Evolutionary conservation across 108 stramenopile genomes (phyloP), one percentile per base, ranked within the genome.

Genomic region (Chaetoceros tenuissimus): DNA sequence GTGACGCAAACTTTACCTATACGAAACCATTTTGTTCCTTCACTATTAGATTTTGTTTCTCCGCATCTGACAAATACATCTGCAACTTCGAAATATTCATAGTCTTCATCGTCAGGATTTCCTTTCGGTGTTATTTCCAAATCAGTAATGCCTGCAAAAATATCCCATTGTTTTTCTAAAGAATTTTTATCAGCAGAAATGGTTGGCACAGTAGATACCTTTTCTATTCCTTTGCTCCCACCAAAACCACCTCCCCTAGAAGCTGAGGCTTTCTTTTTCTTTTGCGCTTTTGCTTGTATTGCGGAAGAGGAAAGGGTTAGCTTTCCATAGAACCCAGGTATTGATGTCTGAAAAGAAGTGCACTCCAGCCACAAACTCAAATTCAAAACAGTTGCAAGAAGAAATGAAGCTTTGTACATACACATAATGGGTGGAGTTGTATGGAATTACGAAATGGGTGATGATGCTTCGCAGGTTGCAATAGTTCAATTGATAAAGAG

Each of bases 111-210:
- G 1, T 67, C 66, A 0, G 71, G 71, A 64, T 68, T 16, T 17
- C 67, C 62, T 8, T 24, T 20, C 1, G 67, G 67, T 22, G 24
- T 23, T 34, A 73, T 73, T 46, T 73, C 72, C 17, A 73, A 50
- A 63, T 73, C 67, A 0, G 72, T 73, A 24, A 73, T 68, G 27
- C 55, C 31, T 16, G 62, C 67, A 63, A 73, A 73, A 27, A 40
- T 46, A 25, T 73, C 72, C 72, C 72, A 73, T 40, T 73, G 67
- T 26, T 17, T 57, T 34, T 73, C 72, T 1, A 73, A 46, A 10
- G 72, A 43, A 46, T 68, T 44, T 30, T 62, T 63, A 44, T 73
- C 72, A 25, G 72, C 72, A 7, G 60, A 26, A 18, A 60, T 21
- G 22, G 57, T 22, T 18, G 57, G 26, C n/a, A n/a, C n/a, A n/a